A percentile compares a stretch with the other conserved stretches of the same genome.
Evolutionary conservation across 257 asterid species (phyloP).

Genomic region (Paulownia fortunei): DNA sequence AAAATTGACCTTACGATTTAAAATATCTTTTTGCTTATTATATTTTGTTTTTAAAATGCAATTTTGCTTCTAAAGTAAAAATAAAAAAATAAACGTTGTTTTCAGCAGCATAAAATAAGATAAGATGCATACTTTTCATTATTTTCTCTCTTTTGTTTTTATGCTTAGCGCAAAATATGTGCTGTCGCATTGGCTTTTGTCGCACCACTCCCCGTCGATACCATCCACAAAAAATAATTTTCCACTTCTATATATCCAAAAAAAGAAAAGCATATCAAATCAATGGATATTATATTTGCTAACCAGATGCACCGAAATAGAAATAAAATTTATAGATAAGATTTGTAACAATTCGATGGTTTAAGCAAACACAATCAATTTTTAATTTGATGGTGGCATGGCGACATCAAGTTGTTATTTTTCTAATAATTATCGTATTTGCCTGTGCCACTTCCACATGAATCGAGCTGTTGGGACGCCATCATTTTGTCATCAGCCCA

Average conservation of each 20-base stretch:
- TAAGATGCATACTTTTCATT: neutral
- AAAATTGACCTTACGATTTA: too few species aligned
- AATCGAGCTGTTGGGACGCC: constrained; percentile 50
- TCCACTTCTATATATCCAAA: constrained; percentile 23
- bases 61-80: too few species aligned
- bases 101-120: neutral
- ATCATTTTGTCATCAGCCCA: constrained; percentile 46
- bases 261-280: constrained; percentile 1
- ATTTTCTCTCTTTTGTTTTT: too few species aligned
- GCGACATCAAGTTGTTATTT: constrained; percentile 46
- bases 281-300: neutral
- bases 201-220: constrained; percentile 34
- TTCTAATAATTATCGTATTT: constrained; percentile 33
- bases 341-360: constrained; percentile 6
- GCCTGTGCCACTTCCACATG: constrained; percentile 55
- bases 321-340: constrained; percentile 6
- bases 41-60: too few species aligned
- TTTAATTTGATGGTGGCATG: constrained; percentile 52
- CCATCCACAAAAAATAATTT: constrained; percentile 51
- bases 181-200: constrained; percentile 22
- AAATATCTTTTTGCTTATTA: too few species aligned
- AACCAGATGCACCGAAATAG: neutral
- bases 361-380: neutral
- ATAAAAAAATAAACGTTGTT: neutral
- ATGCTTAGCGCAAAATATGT: neutral